Evolutionary conservation across 2,329 filamentous ascomycete species (phyloP).

Genomic region (Colletotrichum trifolii): DNA sequence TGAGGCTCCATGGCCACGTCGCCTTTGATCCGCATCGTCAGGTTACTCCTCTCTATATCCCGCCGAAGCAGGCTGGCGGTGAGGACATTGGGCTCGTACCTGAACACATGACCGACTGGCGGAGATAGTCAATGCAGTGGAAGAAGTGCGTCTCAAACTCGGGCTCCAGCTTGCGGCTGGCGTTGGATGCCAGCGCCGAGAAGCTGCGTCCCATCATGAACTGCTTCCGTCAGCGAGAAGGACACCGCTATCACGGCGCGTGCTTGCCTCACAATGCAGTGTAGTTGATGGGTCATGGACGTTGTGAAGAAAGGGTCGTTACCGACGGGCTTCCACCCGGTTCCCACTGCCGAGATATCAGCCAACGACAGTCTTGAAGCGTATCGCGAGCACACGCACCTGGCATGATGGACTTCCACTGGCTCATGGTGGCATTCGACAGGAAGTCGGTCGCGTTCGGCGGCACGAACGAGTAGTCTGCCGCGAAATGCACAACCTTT

Average conservation of each 20-base stretch:
- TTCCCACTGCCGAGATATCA: conserved; percentile 42
- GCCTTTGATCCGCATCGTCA: neutral
- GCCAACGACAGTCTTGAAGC: neutral
- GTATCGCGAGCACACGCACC: conserved; percentile 39
- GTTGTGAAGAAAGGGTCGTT: conserved; percentile 53
- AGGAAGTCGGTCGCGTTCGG: conserved; percentile 53
- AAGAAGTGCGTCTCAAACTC: conserved; percentile 50
- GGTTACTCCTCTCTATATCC: neutral
- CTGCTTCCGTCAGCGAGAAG: conserved; percentile 28
- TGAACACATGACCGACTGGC: conserved; percentile 53
- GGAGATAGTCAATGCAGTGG: conserved; percentile 55
- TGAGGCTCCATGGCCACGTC: conserved; percentile 51
- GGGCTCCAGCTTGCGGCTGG: conserved; percentile 37
- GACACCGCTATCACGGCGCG: no score
- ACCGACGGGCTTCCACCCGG: conserved; percentile 46
- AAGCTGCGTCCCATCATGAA: conserved; percentile 50
- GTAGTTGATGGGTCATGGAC: conserved; percentile 54
- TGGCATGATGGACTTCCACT: conserved; percentile 55
- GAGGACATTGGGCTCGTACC: neutral
- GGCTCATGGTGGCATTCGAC: conserved; percentile 47
- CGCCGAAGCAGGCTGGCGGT: conserved; percentile 23
- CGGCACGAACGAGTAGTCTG: conserved; percentile 52
- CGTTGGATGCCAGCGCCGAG: conserved; percentile 39
- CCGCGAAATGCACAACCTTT: conserved; percentile 50
- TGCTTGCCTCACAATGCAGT: conserved; percentile 48